A percentile compares a stretch with the other conserved stretches of the same genome.
These are phyloP conservation scores for Rosa persica DNA, from an alignment of 306 rosid species.

Conservation along the genomic window DNA sequence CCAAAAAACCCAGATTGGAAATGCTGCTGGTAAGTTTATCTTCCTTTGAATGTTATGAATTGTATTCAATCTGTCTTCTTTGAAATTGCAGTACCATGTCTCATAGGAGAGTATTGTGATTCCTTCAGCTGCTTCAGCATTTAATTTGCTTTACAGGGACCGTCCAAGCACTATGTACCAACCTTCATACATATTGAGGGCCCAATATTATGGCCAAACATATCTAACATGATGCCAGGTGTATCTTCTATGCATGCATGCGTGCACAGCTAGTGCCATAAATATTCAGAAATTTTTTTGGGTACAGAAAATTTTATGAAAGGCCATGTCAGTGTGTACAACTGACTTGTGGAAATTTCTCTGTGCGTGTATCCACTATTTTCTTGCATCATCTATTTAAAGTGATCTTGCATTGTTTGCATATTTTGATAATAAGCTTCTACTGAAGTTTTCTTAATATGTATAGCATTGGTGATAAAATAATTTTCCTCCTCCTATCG, in stretches of 20 bases:
- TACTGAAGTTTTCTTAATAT: not conserved
- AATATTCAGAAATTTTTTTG: too few relatives aligned
- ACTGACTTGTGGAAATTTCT: not conserved
- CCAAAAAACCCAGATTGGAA: conserved; percentile 90
- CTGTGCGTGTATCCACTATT: not conserved
- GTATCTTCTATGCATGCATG: too few relatives aligned
- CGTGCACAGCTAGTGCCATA: too few relatives aligned
- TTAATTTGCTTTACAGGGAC: not conserved
- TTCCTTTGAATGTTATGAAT: not conserved
- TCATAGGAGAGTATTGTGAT: not conserved
- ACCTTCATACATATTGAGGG: not conserved
- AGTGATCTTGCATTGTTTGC: not conserved
- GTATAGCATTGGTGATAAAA: not conserved
- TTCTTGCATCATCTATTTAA: not conserved
- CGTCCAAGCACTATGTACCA: not conserved
- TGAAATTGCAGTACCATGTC: not conserved
- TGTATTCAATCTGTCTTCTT: not conserved
- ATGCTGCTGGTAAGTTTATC: conserved; percentile 74
- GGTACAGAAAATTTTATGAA: not conserved
- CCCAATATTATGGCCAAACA: not conserved
- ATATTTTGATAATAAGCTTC: not conserved
- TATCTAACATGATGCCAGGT: not conserved
- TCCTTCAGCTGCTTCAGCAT: not conserved
- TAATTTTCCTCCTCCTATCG: not conserved
- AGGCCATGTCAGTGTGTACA: not conserved